Conservation (phyloP, 345 rosid genomes). For the Citrus trifoliata region DNA sequence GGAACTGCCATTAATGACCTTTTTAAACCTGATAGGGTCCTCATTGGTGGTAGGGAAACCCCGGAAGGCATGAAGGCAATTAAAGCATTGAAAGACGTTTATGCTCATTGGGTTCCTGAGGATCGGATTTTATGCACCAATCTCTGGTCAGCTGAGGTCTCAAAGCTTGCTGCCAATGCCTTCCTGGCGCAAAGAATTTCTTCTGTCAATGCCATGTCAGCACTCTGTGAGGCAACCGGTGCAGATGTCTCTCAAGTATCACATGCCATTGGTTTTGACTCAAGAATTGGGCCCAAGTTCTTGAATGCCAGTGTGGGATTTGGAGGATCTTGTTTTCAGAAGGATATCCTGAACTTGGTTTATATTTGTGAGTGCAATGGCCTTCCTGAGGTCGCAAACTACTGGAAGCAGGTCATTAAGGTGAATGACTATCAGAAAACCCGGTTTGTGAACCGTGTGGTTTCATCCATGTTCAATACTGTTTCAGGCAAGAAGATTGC, state of each 20-base stretch:
- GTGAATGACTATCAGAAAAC: conserved; percentile 72
- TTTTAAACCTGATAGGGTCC: conserved; percentile 57
- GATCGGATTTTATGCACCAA: conserved; percentile 64
- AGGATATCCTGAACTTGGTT: conserved; percentile 63
- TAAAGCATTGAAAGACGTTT: conserved; percentile 50
- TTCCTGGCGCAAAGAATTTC: conserved; percentile 71
- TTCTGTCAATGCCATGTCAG: conserved; percentile 77
- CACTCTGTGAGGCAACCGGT: conserved; percentile 70
- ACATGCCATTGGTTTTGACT: conserved; percentile 58
- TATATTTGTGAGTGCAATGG: conserved; percentile 76
- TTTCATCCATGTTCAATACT: conserved; percentile 64
- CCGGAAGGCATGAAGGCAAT: conserved; percentile 54
- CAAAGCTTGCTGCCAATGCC: conserved; percentile 80
- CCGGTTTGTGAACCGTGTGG: conserved; percentile 61
- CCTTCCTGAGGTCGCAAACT: conserved; percentile 62
- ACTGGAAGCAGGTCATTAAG: conserved; percentile 77
- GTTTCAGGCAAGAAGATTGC: conserved; percentile 65
- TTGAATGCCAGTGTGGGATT: conserved; percentile 75
- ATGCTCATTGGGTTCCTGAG: conserved; percentile 70
- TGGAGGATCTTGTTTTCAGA: conserved; percentile 76
- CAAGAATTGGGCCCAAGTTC: conserved; percentile 70
- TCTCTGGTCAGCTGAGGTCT: conserved; percentile 77
- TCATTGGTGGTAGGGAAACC: conserved; percentile 72
- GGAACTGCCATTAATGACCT: conserved; percentile 67
- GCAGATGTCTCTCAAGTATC: conserved; percentile 63